Evolutionary conservation across 2,329 filamentous ascomycete species (phyloP).

Genomic region (Septoria linicola): DNA sequence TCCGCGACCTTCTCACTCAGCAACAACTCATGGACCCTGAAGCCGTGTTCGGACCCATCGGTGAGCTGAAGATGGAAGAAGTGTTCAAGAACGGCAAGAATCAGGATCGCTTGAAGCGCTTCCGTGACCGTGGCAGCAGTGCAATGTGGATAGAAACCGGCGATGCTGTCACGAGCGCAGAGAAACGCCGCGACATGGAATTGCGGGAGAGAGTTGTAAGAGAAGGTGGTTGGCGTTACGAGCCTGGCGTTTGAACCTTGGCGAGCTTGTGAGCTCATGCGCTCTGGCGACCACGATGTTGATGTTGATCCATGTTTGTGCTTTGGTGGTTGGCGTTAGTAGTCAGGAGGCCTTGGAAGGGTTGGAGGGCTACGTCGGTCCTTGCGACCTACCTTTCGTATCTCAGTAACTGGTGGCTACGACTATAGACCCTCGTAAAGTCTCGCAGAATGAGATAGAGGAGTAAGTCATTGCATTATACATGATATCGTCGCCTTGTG

Average conservation of each 20-base stretch:
- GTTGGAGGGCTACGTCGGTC: not conserved
- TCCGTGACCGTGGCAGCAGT: conserved; percentile 86
- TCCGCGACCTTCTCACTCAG: conserved; percentile 69
- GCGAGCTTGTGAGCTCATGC: not conserved
- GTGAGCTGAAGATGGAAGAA: conserved; percentile 89
- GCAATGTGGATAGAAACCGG: conserved; percentile 79
- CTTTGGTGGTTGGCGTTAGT: not conserved
- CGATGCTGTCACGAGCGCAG: conserved; percentile 82
- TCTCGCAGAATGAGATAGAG: no score
- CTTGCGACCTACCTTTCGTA: not conserved
- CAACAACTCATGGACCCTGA: conserved; percentile 86
- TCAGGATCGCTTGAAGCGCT: conserved; percentile 81
- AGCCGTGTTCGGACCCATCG: conserved; percentile 83
- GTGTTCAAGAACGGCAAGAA: conserved; percentile 76
- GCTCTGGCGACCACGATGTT: not conserved
- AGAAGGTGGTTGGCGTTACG: conserved; percentile 82
- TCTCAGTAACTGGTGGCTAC: not conserved
- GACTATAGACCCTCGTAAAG: no score
- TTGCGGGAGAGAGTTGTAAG: conserved; percentile 75
- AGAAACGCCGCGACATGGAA: conserved; percentile 76
- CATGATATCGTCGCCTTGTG: no score
- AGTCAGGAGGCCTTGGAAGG: not conserved
- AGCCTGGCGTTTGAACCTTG: conserved; percentile 22
- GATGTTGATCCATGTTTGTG: not conserved
- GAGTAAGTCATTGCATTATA: no score